A percentile compares a stretch with the other conserved stretches of the same genome.
These are phyloP conservation scores for Collybia mongolica DNA, from an alignment of 768 basidiomycete genomes.

Conservation along the genomic window DNA sequence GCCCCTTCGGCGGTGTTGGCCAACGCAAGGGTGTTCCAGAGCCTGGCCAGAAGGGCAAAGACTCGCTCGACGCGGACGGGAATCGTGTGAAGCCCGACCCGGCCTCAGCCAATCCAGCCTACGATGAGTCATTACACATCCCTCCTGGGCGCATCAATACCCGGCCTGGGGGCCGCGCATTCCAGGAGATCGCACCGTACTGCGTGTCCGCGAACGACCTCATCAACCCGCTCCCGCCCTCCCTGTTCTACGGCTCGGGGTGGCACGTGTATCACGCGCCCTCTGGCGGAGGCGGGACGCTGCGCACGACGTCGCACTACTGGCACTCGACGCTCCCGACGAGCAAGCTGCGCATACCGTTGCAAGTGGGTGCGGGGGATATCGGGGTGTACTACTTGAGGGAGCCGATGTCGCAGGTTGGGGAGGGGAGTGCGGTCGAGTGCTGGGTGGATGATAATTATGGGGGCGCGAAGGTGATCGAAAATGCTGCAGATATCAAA, in stretches of 20 bases:
- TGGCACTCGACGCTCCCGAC: constrained; percentile 90
- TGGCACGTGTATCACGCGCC: constrained; percentile 82
- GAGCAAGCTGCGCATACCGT: constrained; percentile 78
- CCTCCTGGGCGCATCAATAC: constrained; percentile 74
- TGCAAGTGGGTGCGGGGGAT: constrained; percentile 86
- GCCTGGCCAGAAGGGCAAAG: constrained; percentile 30
- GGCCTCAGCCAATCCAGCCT: constrained; percentile 19
- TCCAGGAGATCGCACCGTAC: constrained; percentile 86
- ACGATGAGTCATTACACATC: constrained; percentile 46
- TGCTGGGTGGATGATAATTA: constrained; percentile 99
- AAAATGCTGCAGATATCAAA: constrained; percentile 69
- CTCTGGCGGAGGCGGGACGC: constrained; percentile 32
- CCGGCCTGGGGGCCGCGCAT: constrained; percentile 54
- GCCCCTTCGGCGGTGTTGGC: constrained; percentile 84
- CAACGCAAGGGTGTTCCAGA: constrained; percentile 77
- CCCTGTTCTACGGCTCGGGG: constrained; percentile 90
- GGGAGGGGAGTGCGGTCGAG: constrained; percentile 68
- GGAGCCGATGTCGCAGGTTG: constrained; percentile 59
- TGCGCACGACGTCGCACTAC: constrained; percentile 74
- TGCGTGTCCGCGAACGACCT: constrained; percentile 98
- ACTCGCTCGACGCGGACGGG: constrained; percentile 28
- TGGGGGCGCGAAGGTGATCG: constrained; percentile 69
- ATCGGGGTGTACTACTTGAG: constrained; percentile 88
- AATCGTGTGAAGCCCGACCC: constrained; percentile 21
- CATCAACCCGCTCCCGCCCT: constrained; percentile 94